A percentile compares a stretch with the other conserved stretches of the same genome.
Evolutionary conservation across 306 rosid species (phyloP).

Genomic region (Oemleria cerasiformis): DNA sequence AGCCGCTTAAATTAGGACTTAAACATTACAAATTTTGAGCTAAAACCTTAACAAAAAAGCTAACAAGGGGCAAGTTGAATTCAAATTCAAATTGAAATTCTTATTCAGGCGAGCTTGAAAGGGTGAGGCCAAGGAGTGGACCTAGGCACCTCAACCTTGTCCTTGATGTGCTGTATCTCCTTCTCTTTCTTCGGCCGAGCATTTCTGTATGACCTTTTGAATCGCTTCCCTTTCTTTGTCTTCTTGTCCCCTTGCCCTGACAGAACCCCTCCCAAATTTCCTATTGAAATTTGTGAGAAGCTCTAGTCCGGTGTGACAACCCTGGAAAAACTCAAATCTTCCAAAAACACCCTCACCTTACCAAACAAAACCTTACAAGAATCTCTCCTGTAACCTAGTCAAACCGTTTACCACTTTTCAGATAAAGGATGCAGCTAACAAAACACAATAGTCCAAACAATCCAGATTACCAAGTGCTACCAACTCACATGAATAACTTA

Average conservation of each 20-base stretch:
- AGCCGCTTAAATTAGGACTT: neutral
- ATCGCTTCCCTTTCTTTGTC: slow-evolving; percentile 89
- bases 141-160: slow-evolving; percentile 90
- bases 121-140: slow-evolving; percentile 99
- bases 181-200: slow-evolving; percentile 82
- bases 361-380: no score
- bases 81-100: neutral
- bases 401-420: no score
- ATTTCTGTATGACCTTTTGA: no score
- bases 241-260: slow-evolving; percentile 92
- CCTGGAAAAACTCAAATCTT: no score
- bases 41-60: neutral
- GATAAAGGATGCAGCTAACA: no score
- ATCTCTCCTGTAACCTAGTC: no score
- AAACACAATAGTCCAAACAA: no score
- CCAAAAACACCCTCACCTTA: no score
- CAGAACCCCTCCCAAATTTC: slow-evolving; percentile 37
- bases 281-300: no score
- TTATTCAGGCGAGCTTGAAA: slow-evolving; percentile 68
- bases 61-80: neutral
- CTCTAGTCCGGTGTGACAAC: no score
- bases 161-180: slow-evolving; percentile 88
- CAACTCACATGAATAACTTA: no score
- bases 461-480: no score
- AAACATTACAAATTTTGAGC: neutral